A percentile compares a stretch with the other conserved stretches of the same genome.
Conservation (phyloP, 495 filamentous ascomycete genomes). For the Jackrogersella multiformis region DNA sequence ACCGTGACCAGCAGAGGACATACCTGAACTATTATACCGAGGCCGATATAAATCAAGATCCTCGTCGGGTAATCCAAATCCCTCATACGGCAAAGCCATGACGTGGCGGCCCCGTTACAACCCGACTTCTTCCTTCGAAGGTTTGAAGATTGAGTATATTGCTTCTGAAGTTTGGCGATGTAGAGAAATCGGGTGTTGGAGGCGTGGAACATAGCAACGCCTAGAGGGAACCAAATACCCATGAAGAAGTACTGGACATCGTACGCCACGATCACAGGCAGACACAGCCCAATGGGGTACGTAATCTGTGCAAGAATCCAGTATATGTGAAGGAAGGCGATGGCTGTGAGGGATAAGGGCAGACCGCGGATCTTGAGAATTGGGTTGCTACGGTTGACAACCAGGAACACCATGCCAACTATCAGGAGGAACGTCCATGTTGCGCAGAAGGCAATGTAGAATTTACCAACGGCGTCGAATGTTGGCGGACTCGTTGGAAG, state of each 20-base stretch:
- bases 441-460: conserved; percentile 56
- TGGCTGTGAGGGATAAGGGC: conserved; percentile 64
- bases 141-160: conserved; percentile 46
- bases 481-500: conserved; percentile 39
- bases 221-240: conserved; percentile 74
- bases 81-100: conserved; percentile 44
- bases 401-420: conserved; percentile 63
- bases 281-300: conserved; percentile 66
- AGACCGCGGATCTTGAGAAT: conserved; percentile 72
- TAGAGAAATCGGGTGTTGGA: conserved; percentile 72
- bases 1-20: background rate
- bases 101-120: conserved; percentile 40
- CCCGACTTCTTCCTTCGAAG: conserved; percentile 33
- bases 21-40: conserved; percentile 66
- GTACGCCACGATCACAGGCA: conserved; percentile 58
- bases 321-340: conserved; percentile 72
- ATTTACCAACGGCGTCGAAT: conserved; percentile 54
- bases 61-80: conserved; percentile 56
- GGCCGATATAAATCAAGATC: conserved; percentile 57
- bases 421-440: conserved; percentile 66
- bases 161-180: conserved; percentile 64
- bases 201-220: conserved; percentile 76
- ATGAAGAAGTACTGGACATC: conserved; percentile 76
- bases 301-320: conserved; percentile 66
- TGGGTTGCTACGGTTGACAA: conserved; percentile 62